These are phyloP conservation scores for Candida chauliodis DNA, from an alignment of 805 yeast genomes.

Conservation along the genomic window DNA sequence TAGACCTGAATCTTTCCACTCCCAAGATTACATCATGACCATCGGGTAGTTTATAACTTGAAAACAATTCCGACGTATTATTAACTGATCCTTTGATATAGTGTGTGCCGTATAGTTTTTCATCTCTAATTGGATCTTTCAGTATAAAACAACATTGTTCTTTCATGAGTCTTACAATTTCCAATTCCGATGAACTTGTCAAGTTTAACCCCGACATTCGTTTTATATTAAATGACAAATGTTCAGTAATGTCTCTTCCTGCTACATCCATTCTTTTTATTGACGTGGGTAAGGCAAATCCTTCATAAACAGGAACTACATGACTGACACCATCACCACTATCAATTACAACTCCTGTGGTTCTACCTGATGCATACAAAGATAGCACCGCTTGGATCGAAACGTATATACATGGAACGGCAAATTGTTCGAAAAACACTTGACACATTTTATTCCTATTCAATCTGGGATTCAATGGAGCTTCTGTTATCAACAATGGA, in stretches of 20 bases:
- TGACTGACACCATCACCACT: slow-evolving; percentile 93
- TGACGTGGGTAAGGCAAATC: slow-evolving; percentile 73
- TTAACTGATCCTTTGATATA: slow-evolving; percentile 7
- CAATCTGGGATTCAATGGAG: slow-evolving; percentile 70
- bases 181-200: slow-evolving; percentile 73
- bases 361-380: slow-evolving; percentile 82
- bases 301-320: slow-evolving; percentile 86
- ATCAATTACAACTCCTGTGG: slow-evolving; percentile 87
- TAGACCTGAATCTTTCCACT: slow-evolving; percentile 65
- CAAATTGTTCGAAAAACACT: slow-evolving; percentile 66
- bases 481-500: slow-evolving; percentile 84
- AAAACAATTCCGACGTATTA: slow-evolving; percentile 16
- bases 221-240: slow-evolving; percentile 64
- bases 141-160: slow-evolving; percentile 71
- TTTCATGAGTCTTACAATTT: slow-evolving; percentile 73
- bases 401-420: slow-evolving; percentile 71
- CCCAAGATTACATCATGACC: slow-evolving; percentile 69
- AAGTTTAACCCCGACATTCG: slow-evolving; percentile 60
- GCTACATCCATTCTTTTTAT: slow-evolving; percentile 76
- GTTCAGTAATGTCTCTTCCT: slow-evolving; percentile 81
- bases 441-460: slow-evolving; percentile 64
- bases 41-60: slow-evolving; percentile 71
- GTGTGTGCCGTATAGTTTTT: slow-evolving; percentile 37
- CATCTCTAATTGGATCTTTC: slow-evolving; percentile 53
- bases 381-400: slow-evolving; percentile 77